A percentile compares a stretch with the other conserved stretches of the same genome.
phyloP scores from a whole-genome alignment of 805 yeast genomes.

The Teunomyces barrocoloradensis region DNA sequence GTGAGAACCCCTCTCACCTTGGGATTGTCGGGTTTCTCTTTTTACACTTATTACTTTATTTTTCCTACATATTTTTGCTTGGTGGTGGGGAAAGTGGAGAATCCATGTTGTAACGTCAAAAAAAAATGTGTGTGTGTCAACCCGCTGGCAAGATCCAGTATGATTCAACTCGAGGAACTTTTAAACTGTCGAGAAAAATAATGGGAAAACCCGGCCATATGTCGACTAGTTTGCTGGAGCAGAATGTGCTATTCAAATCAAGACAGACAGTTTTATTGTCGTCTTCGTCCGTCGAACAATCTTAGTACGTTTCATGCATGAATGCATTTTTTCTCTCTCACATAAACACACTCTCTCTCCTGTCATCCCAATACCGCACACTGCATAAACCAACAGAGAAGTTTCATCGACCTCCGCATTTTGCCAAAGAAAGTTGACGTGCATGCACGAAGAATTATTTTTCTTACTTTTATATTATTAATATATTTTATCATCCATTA shows the following conservation, averaged over 20 bases:
- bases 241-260: no score
- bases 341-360: neutral
- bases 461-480: neutral
- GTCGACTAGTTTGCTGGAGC: no score
- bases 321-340: neutral
- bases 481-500: neutral
- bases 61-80: neutral
- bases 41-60: neutral
- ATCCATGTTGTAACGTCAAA: neutral
- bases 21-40: neutral
- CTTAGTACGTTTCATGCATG: neutral
- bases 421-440: neutral
- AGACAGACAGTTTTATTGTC: neutral
- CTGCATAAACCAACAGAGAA: neutral
- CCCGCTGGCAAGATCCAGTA: neutral
- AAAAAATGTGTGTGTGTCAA: neutral
- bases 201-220: neutral
- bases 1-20: neutral
- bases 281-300: neutral
- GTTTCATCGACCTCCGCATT: constrained; percentile 2
- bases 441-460: neutral
- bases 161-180: neutral
- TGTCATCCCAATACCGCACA: neutral
- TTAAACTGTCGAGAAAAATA: neutral
- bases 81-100: neutral